Conservation (phyloP, 352 stramenopile species). For the Detonula confervacea region DNA sequence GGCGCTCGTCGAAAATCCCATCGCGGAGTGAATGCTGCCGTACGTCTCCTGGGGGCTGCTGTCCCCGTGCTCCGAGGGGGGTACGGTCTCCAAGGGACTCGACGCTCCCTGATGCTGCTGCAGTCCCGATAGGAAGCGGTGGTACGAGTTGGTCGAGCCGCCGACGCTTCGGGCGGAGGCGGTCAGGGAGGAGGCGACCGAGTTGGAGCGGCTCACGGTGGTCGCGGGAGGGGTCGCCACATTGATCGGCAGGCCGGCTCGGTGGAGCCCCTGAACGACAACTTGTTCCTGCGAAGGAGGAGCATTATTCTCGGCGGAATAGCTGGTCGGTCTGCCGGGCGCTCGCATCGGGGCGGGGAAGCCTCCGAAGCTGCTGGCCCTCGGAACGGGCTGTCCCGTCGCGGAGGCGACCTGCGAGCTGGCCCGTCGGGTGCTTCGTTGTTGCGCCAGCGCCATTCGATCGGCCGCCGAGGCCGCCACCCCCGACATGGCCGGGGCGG, state of each 20-base stretch:
- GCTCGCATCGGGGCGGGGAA: too few species aligned
- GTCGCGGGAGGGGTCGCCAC: constrained; percentile 4
- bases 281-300: too few species aligned
- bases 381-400: background rate
- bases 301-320: too few species aligned
- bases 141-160: background rate
- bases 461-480: background rate
- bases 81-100: constrained; percentile 19
- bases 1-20: too few species aligned
- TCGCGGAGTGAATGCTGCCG: constrained; percentile 8
- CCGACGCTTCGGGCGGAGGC: background rate
- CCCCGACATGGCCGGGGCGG: too few species aligned
- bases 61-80: constrained; percentile 13
- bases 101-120: background rate
- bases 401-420: too few species aligned
- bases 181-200: constrained; percentile 10
- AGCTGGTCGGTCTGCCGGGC: too few species aligned
- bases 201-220: constrained; percentile 15
- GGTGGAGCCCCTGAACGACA: too few species aligned
- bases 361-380: constrained; percentile 20
- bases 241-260: background rate
- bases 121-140: constrained; percentile 11
- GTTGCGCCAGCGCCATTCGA: constrained; percentile 14
- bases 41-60: constrained; percentile 14
- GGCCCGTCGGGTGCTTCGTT: too few species aligned